Base-by-base conservation (phyloP, 1,284 basidiomycete species). In the Ustilago lituana region DNA sequence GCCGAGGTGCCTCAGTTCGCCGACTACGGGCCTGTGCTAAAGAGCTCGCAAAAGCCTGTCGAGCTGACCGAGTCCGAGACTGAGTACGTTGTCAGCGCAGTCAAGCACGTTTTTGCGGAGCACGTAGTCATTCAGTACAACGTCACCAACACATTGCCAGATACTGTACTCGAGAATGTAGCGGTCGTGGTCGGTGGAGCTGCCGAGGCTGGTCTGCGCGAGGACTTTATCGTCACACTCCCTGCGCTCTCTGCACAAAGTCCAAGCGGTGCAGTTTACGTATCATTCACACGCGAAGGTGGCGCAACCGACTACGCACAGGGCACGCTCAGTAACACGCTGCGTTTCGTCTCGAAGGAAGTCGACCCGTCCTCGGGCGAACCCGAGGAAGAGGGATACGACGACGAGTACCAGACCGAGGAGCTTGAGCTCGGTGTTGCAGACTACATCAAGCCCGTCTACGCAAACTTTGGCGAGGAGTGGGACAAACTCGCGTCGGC, bases 311-410 rank as follows among this genome's bases (percentile, higher is more conserved):
- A 89, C 60, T 98, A 93, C 84, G 87, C 89, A 3, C 85, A 89
- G 31, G 92, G 89, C 4, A 91, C 92, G n/a, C 95, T 97, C 86
- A 86, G 87, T 64, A 96, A 93, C 82, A 89, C 90, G n/a, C 89
- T 99, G 83, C 94, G 93, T 83, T 99, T 98, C 82, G 86, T 95
- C 75, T 94, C 92, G 84, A 98, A 98, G 84, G 96, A 99, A 82
- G 88, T 98, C 15, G 96, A 99, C 83, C 96, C 96, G 14, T 86
- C 90, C 23, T 95, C 91, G n/a, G 94, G 94, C 49, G 91, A 94
- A 82, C 95, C 96, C 12, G 96, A 99, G 83, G 93, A 92, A 74
- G 94, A 98, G 70, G 96, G 96, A 7, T 99, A 98, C 84, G 91
- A 94, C 81, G 96, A 98, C 85, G 95, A 98, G 84, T 99, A 99